These are phyloP conservation scores for Nigrospora osmanthi DNA, from an alignment of 2,329 filamentous ascomycete species.

Conservation along the genomic window DNA sequence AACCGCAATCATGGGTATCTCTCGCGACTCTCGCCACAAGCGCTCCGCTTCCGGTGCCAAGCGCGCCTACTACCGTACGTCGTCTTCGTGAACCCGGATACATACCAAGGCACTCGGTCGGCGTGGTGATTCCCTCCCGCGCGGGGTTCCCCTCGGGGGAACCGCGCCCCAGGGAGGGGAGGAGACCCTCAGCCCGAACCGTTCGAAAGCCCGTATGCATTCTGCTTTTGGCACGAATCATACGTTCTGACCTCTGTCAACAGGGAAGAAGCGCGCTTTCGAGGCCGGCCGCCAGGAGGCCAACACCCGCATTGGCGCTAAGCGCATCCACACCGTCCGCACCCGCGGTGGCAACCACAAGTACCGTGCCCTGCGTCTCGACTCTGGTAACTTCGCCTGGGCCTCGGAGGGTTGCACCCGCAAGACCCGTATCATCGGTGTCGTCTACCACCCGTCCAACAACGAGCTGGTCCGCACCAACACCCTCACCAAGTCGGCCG, in stretches of 20 bases:
- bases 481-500: conserved; percentile 97
- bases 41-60: conserved; percentile 98
- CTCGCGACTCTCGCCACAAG: conserved; percentile 99
- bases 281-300: conserved; percentile 99
- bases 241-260: conserved; percentile 69
- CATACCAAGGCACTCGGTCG: conserved; percentile 2
- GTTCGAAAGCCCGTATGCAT: conserved; percentile 61
- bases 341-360: conserved; percentile 99
- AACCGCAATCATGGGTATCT: conserved; percentile 96
- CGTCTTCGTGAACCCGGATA: conserved; percentile 11
- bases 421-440: conserved; percentile 98
- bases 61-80: conserved; percentile 84
- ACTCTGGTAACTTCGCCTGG: conserved; percentile 99
- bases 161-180: too few species aligned
- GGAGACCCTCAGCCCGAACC: conserved; percentile 1
- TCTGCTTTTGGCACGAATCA: conserved; percentile 31
- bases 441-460: conserved; percentile 99
- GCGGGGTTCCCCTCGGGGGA: neutral
- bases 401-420: conserved; percentile 95
- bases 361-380: conserved; percentile 97
- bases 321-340: conserved; percentile 94
- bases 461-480: conserved; percentile 99
- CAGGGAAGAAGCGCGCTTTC: conserved; percentile 96
- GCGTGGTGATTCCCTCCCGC: neutral
- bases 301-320: conserved; percentile 97